Conservation (phyloP, 495 filamentous ascomycete species). For the Rhizodiscina lignyota region DNA sequence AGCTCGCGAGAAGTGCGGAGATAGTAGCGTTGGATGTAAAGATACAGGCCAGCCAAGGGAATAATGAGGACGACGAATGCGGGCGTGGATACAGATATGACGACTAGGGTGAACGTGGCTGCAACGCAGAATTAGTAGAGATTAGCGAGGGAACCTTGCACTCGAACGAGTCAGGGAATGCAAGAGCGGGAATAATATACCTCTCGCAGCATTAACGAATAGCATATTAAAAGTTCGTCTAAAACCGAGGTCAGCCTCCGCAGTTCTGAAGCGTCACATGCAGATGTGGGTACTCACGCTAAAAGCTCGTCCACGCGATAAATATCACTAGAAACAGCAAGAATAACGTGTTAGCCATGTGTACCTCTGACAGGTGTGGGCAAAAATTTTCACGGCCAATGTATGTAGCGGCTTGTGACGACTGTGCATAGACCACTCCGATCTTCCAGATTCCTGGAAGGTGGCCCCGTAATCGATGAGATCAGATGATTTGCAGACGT, state of each 20-base stretch:
- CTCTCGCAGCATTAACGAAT: slow-evolving; percentile 74
- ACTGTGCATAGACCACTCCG: no score
- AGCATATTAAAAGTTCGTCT: slow-evolving; percentile 37
- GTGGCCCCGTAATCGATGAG: no score
- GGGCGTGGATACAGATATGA: slow-evolving; percentile 72
- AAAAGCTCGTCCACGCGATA: slow-evolving; percentile 93
- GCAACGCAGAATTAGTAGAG: no score
- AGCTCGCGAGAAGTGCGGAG: slow-evolving; percentile 88
- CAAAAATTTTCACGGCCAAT: no score
- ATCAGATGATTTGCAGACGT: no score
- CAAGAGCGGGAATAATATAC: slow-evolving; percentile 22
- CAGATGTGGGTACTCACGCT: slow-evolving; percentile 30
- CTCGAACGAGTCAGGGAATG: neutral
- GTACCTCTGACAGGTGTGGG: no score
- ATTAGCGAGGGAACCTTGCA: no score
- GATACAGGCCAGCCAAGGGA: slow-evolving; percentile 65
- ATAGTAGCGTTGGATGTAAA: slow-evolving; percentile 95
- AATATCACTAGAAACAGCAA: slow-evolving; percentile 87
- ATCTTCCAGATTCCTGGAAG: no score
- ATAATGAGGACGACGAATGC: slow-evolving; percentile 65
- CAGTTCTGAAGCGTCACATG: neutral
- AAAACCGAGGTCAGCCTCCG: no score
- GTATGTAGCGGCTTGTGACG: no score
- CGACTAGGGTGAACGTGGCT: slow-evolving; percentile 56
- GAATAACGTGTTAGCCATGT: no score